Conservation (phyloP, 345 rosid genomes). For the Syzygium aqueum region DNA sequence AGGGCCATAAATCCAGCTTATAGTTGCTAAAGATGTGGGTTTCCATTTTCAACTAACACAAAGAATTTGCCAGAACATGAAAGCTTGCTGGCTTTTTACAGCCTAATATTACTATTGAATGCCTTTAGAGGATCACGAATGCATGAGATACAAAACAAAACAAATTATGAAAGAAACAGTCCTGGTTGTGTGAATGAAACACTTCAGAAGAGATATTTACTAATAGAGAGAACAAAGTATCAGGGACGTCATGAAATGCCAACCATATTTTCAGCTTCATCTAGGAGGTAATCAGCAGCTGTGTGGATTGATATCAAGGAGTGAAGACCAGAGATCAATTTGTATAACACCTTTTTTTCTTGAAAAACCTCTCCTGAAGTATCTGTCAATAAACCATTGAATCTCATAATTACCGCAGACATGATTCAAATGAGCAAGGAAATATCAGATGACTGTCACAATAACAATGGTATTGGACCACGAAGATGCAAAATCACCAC, state of each 20-base stretch:
- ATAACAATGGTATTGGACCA: background rate
- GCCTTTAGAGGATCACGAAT: background rate
- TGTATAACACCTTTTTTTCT: constrained; percentile 81
- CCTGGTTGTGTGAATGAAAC: background rate
- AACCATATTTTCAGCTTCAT: constrained; percentile 63
- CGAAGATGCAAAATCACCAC: background rate
- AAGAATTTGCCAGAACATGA: background rate
- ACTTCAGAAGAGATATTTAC: background rate
- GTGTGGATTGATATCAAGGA: constrained; percentile 88
- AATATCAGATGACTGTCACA: background rate
- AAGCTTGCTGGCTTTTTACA: background rate
- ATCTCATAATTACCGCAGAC: background rate
- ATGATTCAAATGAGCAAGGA: background rate
- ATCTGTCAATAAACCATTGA: constrained; percentile 28
- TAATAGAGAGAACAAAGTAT: background rate
- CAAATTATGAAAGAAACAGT: background rate
- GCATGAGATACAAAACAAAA: background rate
- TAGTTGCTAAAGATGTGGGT: background rate
- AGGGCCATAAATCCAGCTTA: background rate
- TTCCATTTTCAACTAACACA: background rate
- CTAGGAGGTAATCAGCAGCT: constrained; percentile 81
- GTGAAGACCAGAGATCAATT: constrained; percentile 93
- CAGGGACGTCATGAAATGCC: background rate
- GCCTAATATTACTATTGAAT: background rate
- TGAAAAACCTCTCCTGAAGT: constrained; percentile 61